Conservation (phyloP, 306 rosid genomes). For the Quercus dentata region DNA sequence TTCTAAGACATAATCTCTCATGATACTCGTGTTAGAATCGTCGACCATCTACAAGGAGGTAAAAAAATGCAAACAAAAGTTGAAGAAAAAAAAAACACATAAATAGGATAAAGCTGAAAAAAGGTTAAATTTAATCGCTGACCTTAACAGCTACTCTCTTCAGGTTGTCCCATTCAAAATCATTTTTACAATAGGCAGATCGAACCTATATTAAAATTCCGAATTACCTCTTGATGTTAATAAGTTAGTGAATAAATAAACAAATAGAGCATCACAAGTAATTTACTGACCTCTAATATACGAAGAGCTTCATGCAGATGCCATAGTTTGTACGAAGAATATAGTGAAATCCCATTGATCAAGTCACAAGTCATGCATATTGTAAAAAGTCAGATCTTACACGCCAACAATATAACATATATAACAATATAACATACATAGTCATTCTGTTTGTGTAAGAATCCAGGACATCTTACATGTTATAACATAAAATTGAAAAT, state of each 20-base stretch:
- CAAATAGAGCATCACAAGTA: not conserved
- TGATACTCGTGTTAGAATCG: slow-evolving; percentile 71
- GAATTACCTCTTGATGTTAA: not conserved
- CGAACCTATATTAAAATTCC: slow-evolving; percentile 55
- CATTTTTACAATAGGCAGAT: slow-evolving; percentile 79
- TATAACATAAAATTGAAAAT: slow-evolving; percentile 3
- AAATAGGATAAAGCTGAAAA: not conserved
- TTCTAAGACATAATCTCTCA: slow-evolving; percentile 76
- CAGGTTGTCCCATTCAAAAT: slow-evolving; percentile 91
- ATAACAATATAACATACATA: not conserved
- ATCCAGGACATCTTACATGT: slow-evolving; percentile 1
- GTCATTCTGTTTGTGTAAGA: not conserved
- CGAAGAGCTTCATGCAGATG: slow-evolving; percentile 64
- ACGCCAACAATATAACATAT: not conserved
- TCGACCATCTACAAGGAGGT: slow-evolving; percentile 58
- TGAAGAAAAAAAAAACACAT: not conserved
- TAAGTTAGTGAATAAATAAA: not conserved
- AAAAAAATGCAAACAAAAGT: not conserved
- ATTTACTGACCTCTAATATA: slow-evolving; percentile 69
- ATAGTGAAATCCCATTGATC: not conserved
- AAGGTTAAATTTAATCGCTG: not conserved
- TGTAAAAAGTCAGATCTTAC: slow-evolving; percentile 14
- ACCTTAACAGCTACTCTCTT: slow-evolving; percentile 69
- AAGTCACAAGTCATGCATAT: not conserved
- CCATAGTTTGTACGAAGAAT: not conserved